Percentiles rank a stretch among this genome's conserved stretches.
Conservation (phyloP, 768 basidiomycete genomes). For the Kwoniella bestiolae region DNA sequence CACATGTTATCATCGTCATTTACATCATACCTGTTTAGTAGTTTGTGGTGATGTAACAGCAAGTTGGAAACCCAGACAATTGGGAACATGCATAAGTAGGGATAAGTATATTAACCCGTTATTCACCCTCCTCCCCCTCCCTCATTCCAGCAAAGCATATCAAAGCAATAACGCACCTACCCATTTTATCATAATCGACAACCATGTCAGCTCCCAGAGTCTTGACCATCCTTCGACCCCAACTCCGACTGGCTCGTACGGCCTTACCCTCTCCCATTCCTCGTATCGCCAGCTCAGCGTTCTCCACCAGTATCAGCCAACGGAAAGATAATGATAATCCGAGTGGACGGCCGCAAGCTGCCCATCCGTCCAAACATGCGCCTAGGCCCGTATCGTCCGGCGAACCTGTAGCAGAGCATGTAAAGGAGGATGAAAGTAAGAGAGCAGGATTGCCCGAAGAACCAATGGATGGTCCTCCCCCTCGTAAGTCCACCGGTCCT, state of each 20-base stretch:
- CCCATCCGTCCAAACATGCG: conserved; percentile 31
- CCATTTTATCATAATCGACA: too few species aligned
- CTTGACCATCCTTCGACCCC: neutral
- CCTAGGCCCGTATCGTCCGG: conserved; percentile 22
- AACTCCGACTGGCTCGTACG: neutral
- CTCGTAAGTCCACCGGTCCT: conserved; percentile 3
- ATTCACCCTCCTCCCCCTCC: too few species aligned
- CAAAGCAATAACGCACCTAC: too few species aligned
- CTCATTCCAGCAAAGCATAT: too few species aligned
- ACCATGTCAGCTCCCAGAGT: neutral
- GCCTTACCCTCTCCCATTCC: neutral
- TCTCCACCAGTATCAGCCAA: neutral
- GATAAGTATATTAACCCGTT: too few species aligned
- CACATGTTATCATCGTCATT: too few species aligned
- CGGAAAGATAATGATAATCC: neutral
- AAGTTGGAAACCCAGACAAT: too few species aligned
- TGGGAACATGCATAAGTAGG: too few species aligned
- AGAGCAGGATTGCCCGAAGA: conserved; percentile 29
- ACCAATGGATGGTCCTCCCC: conserved; percentile 22
- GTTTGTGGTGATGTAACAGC: too few species aligned
- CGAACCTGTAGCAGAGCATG: conserved; percentile 30
- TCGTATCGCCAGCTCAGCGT: neutral
- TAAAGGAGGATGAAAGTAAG: conserved; percentile 30
- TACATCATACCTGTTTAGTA: too few species aligned
- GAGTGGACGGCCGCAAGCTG: conserved; percentile 20